Percentiles rank a stretch among this genome's conserved stretches.
Conservation (phyloP, 345 rosid species). For the Arabis alpina region DNA sequence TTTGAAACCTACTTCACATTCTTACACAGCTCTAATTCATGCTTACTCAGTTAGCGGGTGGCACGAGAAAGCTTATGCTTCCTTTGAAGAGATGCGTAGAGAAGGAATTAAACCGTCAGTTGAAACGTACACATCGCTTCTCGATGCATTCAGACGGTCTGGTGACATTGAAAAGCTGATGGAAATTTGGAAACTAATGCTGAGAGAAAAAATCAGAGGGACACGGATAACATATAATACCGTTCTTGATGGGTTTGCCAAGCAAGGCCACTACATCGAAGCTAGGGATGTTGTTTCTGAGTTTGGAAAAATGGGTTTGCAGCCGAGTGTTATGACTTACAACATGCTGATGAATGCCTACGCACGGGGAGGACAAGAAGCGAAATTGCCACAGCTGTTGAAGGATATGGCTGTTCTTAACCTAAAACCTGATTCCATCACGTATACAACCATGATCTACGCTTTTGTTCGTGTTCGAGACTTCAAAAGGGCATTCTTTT, state of each 20-base stretch:
- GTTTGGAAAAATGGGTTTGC: conserved; percentile 75
- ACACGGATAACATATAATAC: conserved; percentile 79
- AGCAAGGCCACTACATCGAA: conserved; percentile 82
- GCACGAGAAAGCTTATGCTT: conserved; percentile 73
- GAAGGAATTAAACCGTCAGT: conserved; percentile 76
- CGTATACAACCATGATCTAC: conserved; percentile 86
- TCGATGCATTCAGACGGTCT: conserved; percentile 78
- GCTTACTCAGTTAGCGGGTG: conserved; percentile 84
- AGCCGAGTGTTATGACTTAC: conserved; percentile 82
- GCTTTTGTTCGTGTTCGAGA: conserved; percentile 84
- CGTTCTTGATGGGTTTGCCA: conserved; percentile 88
- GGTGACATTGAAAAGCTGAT: conserved; percentile 66
- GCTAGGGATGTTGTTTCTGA: conserved; percentile 82
- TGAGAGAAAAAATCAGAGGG: conserved; percentile 59
- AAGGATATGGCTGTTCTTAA: conserved; percentile 73
- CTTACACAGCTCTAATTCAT: conserved; percentile 85
- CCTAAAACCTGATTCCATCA: conserved; percentile 80
- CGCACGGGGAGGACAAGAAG: conserved; percentile 79
- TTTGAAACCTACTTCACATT: conserved; percentile 73
- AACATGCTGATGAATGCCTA: conserved; percentile 96
- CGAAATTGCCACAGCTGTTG: conserved; percentile 80
- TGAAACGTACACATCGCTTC: conserved; percentile 83
- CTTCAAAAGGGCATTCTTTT: conserved; percentile 86
- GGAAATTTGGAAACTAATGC: conserved; percentile 85
- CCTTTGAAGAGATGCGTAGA: conserved; percentile 67